A percentile compares a stretch with the other conserved stretches of the same genome.
These are phyloP conservation scores for Pichia nakasei DNA, from an alignment of 805 yeast genomes.

Conservation along the genomic window DNA sequence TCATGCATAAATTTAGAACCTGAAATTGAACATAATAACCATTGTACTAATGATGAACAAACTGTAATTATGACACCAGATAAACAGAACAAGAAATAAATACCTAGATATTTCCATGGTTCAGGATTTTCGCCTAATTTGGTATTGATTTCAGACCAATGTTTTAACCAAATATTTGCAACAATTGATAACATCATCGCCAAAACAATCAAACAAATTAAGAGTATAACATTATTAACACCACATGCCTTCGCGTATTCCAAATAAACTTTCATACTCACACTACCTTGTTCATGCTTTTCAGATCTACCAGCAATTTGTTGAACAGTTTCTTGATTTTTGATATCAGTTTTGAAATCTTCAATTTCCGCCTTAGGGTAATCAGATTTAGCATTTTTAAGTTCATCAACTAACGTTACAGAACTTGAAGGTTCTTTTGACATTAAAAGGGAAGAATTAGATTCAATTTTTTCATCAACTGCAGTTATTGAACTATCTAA, in stretches of 20 bases:
- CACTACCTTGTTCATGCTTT: slow-evolving; percentile 87
- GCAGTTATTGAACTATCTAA: neutral
- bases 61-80: slow-evolving; percentile 52
- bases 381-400: slow-evolving; percentile 27
- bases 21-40: slow-evolving; percentile 75
- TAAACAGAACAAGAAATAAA: slow-evolving; percentile 70
- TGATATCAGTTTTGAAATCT: slow-evolving; percentile 30
- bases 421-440: slow-evolving; percentile 13
- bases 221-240: slow-evolving; percentile 49
- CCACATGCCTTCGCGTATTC: slow-evolving; percentile 88
- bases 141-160: slow-evolving; percentile 92
- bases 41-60: slow-evolving; percentile 57
- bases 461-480: slow-evolving; percentile 7
- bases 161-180: slow-evolving; percentile 88
- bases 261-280: slow-evolving; percentile 74
- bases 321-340: slow-evolving; percentile 30
- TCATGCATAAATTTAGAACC: slow-evolving; percentile 75
- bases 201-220: slow-evolving; percentile 44
- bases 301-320: slow-evolving; percentile 48
- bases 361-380: slow-evolving; percentile 57
- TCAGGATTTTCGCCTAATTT: slow-evolving; percentile 60
- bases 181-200: slow-evolving; percentile 55
- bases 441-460: slow-evolving; percentile 11
- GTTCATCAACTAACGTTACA: slow-evolving; percentile 22
- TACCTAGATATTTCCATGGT: slow-evolving; percentile 59